These are phyloP conservation scores for Parastagonospora avenae DNA, from an alignment of 2,329 filamentous ascomycete species.

Conservation along the genomic window DNA sequence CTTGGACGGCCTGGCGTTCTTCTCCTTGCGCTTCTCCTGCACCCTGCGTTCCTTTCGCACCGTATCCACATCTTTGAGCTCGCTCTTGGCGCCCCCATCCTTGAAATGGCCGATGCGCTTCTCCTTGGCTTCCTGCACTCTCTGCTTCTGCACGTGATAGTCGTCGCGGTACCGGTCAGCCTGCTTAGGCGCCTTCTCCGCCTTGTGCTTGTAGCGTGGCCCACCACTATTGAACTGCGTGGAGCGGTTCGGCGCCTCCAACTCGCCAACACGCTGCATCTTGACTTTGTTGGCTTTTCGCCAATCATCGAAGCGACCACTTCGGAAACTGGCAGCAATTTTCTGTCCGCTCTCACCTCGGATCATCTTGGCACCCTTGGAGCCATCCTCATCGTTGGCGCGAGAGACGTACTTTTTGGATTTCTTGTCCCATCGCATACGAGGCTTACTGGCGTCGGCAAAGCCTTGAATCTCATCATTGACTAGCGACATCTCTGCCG, in stretches of 20 bases:
- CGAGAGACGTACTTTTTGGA: conserved; percentile 91
- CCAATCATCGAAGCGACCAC: conserved; percentile 93
- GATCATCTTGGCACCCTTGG: conserved; percentile 73
- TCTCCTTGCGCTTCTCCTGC: conserved; percentile 76
- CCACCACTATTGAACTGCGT: conserved; percentile 37
- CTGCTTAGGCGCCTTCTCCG: conserved; percentile 86
- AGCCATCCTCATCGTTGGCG: conserved; percentile 94
- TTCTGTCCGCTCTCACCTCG: conserved; percentile 92
- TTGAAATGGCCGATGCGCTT: conserved; percentile 76
- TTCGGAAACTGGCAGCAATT: conserved; percentile 92
- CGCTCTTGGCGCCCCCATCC: conserved; percentile 73
- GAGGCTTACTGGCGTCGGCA: conserved; percentile 72
- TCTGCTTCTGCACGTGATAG: conserved; percentile 88
- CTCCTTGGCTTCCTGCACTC: conserved; percentile 84
- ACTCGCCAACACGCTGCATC: conserved; percentile 81
- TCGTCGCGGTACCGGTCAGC: conserved; percentile 93
- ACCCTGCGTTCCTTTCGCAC: conserved; percentile 81
- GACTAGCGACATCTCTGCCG: conserved; percentile 87
- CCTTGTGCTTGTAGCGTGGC: conserved; percentile 80
- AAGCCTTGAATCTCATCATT: conserved; percentile 88
- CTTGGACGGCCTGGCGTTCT: conserved; percentile 83
- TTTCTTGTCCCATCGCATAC: conserved; percentile 97
- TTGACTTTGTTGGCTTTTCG: conserved; percentile 82
- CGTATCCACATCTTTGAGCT: conserved; percentile 82
- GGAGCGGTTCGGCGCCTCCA: conserved; percentile 58